phyloP scores from a whole-genome alignment of 192 early-diverging fungal genomes.

The Chytriomyces hyalinus region DNA sequence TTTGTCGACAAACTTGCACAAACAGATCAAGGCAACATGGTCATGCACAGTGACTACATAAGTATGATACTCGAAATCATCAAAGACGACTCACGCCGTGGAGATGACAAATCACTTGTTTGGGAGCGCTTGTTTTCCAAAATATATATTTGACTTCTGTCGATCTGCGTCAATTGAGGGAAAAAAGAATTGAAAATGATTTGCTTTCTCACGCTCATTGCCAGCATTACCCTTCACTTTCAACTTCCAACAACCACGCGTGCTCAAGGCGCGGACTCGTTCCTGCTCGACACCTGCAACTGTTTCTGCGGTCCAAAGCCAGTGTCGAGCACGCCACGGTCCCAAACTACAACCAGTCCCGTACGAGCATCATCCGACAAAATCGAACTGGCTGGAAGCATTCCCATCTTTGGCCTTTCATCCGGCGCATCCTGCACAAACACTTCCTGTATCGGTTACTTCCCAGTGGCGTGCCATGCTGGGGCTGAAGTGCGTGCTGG shows the following conservation, averaged over 20 bases:
- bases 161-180: too few relatives aligned
- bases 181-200: too few relatives aligned
- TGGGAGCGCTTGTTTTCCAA: too few relatives aligned
- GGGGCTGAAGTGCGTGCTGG: conserved; percentile 1
- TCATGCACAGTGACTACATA: background rate
- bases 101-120: background rate
- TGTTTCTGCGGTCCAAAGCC: conserved; percentile 7
- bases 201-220: too few relatives aligned
- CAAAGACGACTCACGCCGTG: background rate
- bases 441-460: conserved; percentile 8
- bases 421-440: conserved; percentile 4
- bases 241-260: too few relatives aligned
- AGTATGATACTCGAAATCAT: background rate
- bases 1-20: background rate
- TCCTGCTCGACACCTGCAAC: conserved; percentile 17
- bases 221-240: too few relatives aligned
- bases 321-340: background rate
- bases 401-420: conserved; percentile 21
- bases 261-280: background rate
- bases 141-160: too few relatives aligned
- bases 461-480: background rate
- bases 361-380: too few relatives aligned
- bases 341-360: too few relatives aligned
- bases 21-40: background rate
- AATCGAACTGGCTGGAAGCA: background rate